Base-by-base conservation (phyloP, 441 rosid genomes). In the Dalechampia spathulata region DNA sequence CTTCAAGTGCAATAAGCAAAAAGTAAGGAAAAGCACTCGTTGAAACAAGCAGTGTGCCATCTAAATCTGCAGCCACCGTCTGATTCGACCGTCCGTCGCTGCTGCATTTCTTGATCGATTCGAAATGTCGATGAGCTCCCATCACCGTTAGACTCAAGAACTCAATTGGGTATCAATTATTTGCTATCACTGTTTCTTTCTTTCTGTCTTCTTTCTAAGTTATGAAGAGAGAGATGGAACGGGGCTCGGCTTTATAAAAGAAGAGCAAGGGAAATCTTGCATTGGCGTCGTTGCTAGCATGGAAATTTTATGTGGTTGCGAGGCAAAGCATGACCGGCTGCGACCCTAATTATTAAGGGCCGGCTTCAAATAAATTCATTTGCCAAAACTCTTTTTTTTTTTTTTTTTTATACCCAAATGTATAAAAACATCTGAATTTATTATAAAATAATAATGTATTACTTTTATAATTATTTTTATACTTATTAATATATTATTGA, bases 1-100 rank as follows among this genome's bases (percentile, higher is more conserved):
- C 98, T 65, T 88, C 96, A 2, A 88, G 79, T 9, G 98, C 98
- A 23, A 91, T 65, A 11, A 91, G 96, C 60, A 92, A 65, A 76
- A 69, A 92, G 64, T 80, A 92, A 21, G 98, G 95, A 34, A 92
- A 92, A 19, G 98, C 82, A 42, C 82, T 81, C 26, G 82, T 60
- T 16, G 98, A 86, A 26, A 81, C 65, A 0, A 92, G 90, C 54
- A 92, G 74, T 0, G 98, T 88, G 39, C 98, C 98, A 16, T 88
- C 91, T 1, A 91, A 77, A 66, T 83, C 95, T 0, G 98, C 81
- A 0, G 85, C 93, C 30, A 83, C 89, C 32, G 93, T 75, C 52
- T 87, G 95, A 65, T 71, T 68, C 10, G 89, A 78, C 51, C 96
- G 65, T 4, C 83, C 88, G 37, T 82, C 76, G 17, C 57, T 62